phyloP scores from a whole-genome alignment of 352 stramenopile species.

The Phytopythium mirpurense region DNA sequence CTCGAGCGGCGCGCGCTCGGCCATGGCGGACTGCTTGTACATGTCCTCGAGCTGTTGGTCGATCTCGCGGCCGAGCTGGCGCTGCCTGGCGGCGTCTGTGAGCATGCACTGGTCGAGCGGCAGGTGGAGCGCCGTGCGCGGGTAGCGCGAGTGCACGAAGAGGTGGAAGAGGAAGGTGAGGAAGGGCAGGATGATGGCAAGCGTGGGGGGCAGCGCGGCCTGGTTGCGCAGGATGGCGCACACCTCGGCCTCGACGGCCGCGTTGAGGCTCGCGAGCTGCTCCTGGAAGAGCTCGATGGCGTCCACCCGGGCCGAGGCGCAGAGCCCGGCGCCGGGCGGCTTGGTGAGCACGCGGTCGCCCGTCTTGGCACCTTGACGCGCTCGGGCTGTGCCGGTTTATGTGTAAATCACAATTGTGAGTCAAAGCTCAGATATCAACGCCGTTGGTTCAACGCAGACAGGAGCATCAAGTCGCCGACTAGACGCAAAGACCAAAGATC shows the following conservation, averaged over 20 bases:
- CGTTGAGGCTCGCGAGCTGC: slow-evolving; percentile 67
- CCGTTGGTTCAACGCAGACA: no score
- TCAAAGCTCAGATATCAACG: no score
- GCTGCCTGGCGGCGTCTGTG: slow-evolving; percentile 50
- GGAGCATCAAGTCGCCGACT: no score
- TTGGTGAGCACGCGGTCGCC: slow-evolving; percentile 48
- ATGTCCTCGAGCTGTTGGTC: slow-evolving; percentile 51
- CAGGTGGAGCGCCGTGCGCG: slow-evolving; percentile 58
- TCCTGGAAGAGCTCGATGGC: slow-evolving; percentile 67
- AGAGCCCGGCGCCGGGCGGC: slow-evolving; percentile 21
- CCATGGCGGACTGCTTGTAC: slow-evolving; percentile 65
- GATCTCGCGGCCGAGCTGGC: slow-evolving; percentile 40
- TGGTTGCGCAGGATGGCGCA: slow-evolving; percentile 61
- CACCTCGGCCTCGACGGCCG: slow-evolving; percentile 76
- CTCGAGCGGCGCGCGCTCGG: slow-evolving; percentile 55
- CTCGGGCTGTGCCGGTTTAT: no score
- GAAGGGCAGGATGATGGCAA: slow-evolving; percentile 63
- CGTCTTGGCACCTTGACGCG: slow-evolving; percentile 55
- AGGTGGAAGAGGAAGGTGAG: slow-evolving; percentile 63
- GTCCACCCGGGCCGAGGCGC: slow-evolving; percentile 50
- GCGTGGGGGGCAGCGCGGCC: slow-evolving; percentile 43
- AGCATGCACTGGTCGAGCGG: slow-evolving; percentile 74
- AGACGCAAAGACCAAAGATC: no score
- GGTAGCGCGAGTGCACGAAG: slow-evolving; percentile 65
- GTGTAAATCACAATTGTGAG: no score